phyloP scores from a whole-genome alignment of 2,329 filamentous ascomycete species.

The Cryphonectria carpinicola region DNA sequence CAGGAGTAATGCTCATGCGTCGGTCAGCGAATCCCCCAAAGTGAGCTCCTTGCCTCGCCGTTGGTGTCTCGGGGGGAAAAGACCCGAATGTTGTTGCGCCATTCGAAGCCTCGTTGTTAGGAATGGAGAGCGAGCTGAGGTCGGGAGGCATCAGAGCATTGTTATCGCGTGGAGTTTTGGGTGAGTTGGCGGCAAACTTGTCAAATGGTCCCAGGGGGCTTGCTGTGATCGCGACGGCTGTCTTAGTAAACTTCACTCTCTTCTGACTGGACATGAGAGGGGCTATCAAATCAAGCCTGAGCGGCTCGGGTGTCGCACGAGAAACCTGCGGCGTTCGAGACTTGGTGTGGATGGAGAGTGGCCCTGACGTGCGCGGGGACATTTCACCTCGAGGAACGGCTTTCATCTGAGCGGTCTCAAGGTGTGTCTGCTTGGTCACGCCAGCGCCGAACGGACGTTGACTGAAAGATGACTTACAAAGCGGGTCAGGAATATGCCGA shows the following conservation, averaged over 20 bases:
- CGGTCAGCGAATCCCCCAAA: constrained; percentile 55
- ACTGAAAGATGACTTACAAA: constrained; percentile 49
- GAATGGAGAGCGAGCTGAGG: constrained; percentile 82
- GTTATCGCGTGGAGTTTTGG: constrained; percentile 77
- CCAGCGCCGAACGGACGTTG: constrained; percentile 38
- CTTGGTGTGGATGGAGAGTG: constrained; percentile 45
- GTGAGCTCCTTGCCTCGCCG: constrained; percentile 62
- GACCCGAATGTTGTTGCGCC: constrained; percentile 23
- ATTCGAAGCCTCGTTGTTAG: constrained; percentile 46
- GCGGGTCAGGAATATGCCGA: constrained; percentile 34
- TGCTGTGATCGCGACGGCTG: constrained; percentile 55
- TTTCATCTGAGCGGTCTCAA: constrained; percentile 38
- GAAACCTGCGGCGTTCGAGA: constrained; percentile 40
- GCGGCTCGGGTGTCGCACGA: constrained; percentile 38
- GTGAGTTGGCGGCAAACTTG: constrained; percentile 57
- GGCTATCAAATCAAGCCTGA: constrained; percentile 32
- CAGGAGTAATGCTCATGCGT: constrained; percentile 67
- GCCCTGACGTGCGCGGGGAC: constrained; percentile 32
- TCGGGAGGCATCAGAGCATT: constrained; percentile 70
- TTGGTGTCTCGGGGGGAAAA: constrained; percentile 81
- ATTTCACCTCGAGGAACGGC: constrained; percentile 32
- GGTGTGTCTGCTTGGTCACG: constrained; percentile 27
- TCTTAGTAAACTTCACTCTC: constrained; percentile 54
- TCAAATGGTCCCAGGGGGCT: constrained; percentile 63
- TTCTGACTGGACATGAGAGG: constrained; percentile 39